These are phyloP conservation scores for Physocladia obscura DNA, from an alignment of 192 early-diverging fungal species.

Conservation along the genomic window DNA sequence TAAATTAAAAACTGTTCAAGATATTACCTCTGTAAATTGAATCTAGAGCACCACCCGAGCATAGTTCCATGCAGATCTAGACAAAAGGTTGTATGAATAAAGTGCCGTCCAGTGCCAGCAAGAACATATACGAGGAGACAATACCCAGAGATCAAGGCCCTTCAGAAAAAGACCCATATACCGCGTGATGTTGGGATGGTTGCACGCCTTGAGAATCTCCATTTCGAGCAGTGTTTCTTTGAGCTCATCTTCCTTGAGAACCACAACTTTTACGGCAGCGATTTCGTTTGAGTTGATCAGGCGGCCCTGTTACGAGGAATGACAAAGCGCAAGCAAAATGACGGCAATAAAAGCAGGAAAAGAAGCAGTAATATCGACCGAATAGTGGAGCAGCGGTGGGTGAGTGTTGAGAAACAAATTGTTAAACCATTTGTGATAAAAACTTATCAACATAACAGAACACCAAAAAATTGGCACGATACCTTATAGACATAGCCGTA, in stretches of 20 bases:
- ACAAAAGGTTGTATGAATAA: background rate
- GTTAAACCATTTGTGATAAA: no score
- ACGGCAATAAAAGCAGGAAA: constrained; percentile 1
- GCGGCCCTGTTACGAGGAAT: constrained; percentile 47
- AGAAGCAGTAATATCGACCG: no score
- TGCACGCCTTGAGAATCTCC: constrained; percentile 61
- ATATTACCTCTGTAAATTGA: constrained; percentile 56
- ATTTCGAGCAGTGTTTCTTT: constrained; percentile 68
- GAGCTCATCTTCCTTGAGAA: constrained; percentile 65
- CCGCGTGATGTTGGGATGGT: constrained; percentile 57
- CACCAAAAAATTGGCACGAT: background rate
- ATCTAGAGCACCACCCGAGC: constrained; percentile 60
- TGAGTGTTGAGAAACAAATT: no score
- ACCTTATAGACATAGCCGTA: constrained; percentile 70
- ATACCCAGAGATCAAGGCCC: constrained; percentile 64
- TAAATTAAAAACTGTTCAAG: no score
- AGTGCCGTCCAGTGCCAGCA: background rate
- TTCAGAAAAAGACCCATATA: constrained; percentile 64
- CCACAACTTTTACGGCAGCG: constrained; percentile 64
- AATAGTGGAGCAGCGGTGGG: no score
- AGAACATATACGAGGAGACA: background rate
- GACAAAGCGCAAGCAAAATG: constrained; percentile 19
- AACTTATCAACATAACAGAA: no score
- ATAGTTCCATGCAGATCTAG: constrained; percentile 68
- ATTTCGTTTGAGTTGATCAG: constrained; percentile 51